Base-by-base conservation (phyloP, 2,329 filamentous ascomycete genomes). In the Colletotrichum gloeosporioides region DNA sequence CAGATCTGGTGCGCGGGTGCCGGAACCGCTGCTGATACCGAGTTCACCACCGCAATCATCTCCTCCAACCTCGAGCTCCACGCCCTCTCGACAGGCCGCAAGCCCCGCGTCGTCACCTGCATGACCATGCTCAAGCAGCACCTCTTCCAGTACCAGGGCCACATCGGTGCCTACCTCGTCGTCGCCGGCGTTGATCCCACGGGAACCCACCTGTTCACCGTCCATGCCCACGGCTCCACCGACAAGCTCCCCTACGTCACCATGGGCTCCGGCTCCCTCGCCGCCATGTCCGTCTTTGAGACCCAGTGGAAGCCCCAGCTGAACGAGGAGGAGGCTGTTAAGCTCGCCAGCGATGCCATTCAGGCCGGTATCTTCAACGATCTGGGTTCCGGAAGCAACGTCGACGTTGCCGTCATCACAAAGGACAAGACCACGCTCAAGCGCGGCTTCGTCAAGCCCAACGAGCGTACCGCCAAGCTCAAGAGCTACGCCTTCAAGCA, bases 101-200 rank as follows among this genome's bases (percentile, higher is more conserved):
- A 97, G 87, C 96, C 97, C 77, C 96, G 97, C 84, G 98, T 99
- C 81, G 96, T 98, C 80, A 99, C 97, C 78, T 98, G 96, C 90
- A 99, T 99, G 97, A 99, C 97, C 68, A 94, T 99, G 90, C 93
- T 99, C 79, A 99, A 99, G 91, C 97, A 99, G 89, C 97, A 99
- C 86, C 95, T 99, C 78, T 99, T 99, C 94, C 93, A 95, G 82
- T 95, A 99, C 90, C 97, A 99, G 86, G 97, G 97, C 80, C 92
- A 99, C 89, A 98, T 99, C 81, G 97, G 98, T 81, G 97, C 97
- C 79, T 99, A 99, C 87, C 93, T 99, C 75, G 97, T 99, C 80
- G 95, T 99, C 75, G 97, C 97, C 49, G 97, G 97, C 79, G 96
- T 98, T 83, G 97, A 99, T 85, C 96, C 98, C 39, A 99, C 97